A percentile compares a stretch with the other conserved stretches of the same genome.
phyloP scores from a whole-genome alignment of 495 filamentous ascomycete species.

The Penicillium cataractarum region DNA sequence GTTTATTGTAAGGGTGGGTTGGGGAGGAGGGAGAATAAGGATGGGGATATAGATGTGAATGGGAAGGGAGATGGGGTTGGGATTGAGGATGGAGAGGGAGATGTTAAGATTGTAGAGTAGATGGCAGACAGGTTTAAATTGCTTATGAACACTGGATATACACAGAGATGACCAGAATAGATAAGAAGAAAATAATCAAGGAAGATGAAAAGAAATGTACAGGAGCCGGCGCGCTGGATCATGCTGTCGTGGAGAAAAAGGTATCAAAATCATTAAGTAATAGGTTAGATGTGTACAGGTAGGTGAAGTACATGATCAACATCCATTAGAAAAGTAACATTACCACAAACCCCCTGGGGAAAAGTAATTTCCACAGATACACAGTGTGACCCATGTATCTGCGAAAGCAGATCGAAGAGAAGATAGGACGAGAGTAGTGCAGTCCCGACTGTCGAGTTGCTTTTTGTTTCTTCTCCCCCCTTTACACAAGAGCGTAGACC shows the following conservation, averaged over 20 bases:
- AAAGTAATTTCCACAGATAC: background rate
- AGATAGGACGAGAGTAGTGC: background rate
- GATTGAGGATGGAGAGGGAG: background rate
- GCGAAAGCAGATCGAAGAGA: background rate
- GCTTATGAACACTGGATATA: no score
- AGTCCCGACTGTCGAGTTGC: background rate
- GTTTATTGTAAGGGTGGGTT: background rate
- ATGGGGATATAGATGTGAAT: background rate
- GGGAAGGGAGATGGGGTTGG: background rate
- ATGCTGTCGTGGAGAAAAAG: conserved; percentile 35
- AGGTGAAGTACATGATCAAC: conserved; percentile 20
- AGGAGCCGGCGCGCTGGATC: conserved; percentile 29
- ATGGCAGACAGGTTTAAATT: no score
- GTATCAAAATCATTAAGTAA: conserved; percentile 33
- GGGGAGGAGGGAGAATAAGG: background rate
- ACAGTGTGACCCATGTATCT: background rate
- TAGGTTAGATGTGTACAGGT: conserved; percentile 23
- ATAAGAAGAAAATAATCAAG: no score
- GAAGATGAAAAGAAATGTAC: conserved; percentile 15
- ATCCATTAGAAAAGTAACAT: conserved; percentile 19
- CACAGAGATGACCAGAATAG: no score
- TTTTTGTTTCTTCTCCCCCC: background rate
- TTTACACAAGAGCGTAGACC: conserved; percentile 34
- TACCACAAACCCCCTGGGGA: conserved; percentile 11
- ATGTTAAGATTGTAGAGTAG: no score